These are phyloP conservation scores for Niebla homalea DNA, from an alignment of 495 filamentous ascomycete genomes.

Conservation along the genomic window DNA sequence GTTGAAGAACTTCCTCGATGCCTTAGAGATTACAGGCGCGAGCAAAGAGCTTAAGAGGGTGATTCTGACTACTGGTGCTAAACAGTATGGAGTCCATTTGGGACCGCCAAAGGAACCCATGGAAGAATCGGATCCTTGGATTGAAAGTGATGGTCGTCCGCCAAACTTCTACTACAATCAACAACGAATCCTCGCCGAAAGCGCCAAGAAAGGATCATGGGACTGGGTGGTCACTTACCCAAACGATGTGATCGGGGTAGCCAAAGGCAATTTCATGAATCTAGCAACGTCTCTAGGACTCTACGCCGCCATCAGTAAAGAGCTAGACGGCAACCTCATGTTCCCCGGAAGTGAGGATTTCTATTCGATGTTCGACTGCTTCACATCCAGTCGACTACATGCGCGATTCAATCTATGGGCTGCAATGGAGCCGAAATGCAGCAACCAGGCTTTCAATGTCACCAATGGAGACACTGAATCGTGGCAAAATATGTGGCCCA, in stretches of 20 bases:
- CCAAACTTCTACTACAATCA: slow-evolving; percentile 31
- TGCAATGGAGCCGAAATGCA: slow-evolving; percentile 24
- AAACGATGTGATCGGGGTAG: slow-evolving; percentile 30
- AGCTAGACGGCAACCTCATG: slow-evolving; percentile 29
- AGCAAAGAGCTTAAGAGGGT: slow-evolving; percentile 32
- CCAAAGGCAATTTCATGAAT: slow-evolving; percentile 43
- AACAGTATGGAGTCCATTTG: slow-evolving; percentile 45
- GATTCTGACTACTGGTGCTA: slow-evolving; percentile 39
- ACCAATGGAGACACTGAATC: slow-evolving; percentile 40
- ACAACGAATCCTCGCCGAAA: slow-evolving; percentile 28
- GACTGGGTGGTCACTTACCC: slow-evolving; percentile 39
- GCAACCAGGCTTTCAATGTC: slow-evolving; percentile 43
- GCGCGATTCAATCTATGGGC: slow-evolving; percentile 42
- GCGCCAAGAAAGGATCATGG: slow-evolving; percentile 20
- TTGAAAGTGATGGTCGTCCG: slow-evolving; percentile 22
- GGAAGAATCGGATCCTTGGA: slow-evolving; percentile 31
- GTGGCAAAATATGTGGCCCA: slow-evolving; percentile 45
- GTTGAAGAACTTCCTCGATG: slow-evolving; percentile 37
- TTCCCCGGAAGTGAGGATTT: slow-evolving; percentile 36
- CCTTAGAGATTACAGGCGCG: slow-evolving; percentile 32
- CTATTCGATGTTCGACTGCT: slow-evolving; percentile 38
- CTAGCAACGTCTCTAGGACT: slow-evolving; percentile 34
- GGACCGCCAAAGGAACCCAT: slow-evolving; percentile 34
- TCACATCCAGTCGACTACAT: slow-evolving; percentile 37
- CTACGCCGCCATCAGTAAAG: slow-evolving; percentile 36